These are phyloP conservation scores for Raddia guianensis DNA, from an alignment of 176 grass and related monocot species.

Conservation along the genomic window DNA sequence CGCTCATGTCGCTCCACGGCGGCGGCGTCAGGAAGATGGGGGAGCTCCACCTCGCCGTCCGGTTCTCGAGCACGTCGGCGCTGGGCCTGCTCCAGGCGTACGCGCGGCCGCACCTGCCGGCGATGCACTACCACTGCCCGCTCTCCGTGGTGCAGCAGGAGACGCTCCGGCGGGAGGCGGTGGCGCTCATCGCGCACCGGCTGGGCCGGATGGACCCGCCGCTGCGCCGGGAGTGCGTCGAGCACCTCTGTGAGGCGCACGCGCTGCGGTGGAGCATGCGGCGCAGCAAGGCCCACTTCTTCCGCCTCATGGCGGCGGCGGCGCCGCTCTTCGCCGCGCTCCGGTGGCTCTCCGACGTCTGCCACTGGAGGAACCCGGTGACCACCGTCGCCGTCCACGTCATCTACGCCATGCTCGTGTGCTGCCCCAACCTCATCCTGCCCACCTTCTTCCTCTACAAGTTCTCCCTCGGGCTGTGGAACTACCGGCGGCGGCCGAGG, in stretches of 20 bases:
- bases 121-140: conserved; percentile 70
- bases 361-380: conserved; percentile 67
- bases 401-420: conserved; percentile 70
- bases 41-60: conserved; percentile 68
- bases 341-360: conserved; percentile 66
- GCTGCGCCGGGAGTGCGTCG: conserved; percentile 65
- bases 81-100: conserved; percentile 61
- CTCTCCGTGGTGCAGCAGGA: conserved; percentile 70
- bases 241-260: conserved; percentile 73
- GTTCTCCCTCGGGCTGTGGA: conserved; percentile 65
- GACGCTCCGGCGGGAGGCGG: conserved; percentile 57
- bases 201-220: conserved; percentile 74
- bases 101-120: conserved; percentile 54
- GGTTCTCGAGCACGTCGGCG: conserved; percentile 60
- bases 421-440: conserved; percentile 69
- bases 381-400: conserved; percentile 70
- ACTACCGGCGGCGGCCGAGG: conserved; percentile 52
- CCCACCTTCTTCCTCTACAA: conserved; percentile 78
- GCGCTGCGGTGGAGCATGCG: conserved; percentile 77
- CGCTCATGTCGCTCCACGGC: conserved; percentile 61
- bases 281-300: conserved; percentile 85
- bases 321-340: conserved; percentile 53
- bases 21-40: conserved; percentile 74
- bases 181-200: conserved; percentile 64
- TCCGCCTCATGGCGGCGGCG: conserved; percentile 60